Conservation (phyloP, 1,139 yeast genomes). For the Suhomyces chickasaworum region DNA sequence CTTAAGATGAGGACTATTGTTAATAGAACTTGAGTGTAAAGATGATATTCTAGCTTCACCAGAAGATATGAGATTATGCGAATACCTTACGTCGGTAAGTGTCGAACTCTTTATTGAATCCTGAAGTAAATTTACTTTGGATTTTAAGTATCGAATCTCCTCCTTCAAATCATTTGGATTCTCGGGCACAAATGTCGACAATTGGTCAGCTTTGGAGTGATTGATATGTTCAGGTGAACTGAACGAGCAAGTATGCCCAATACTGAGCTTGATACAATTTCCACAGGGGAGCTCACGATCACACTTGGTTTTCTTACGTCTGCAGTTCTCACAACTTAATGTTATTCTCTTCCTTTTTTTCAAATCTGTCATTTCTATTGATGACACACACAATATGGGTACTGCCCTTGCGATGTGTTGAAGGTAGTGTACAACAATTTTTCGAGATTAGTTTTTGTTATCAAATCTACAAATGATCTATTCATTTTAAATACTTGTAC, state of each 20-base stretch:
- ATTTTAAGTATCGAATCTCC: constrained; percentile 14
- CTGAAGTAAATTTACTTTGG: constrained; percentile 14
- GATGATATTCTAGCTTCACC: background rate
- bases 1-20: background rate
- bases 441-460: background rate
- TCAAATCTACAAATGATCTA: background rate
- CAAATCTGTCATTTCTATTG: constrained; percentile 10
- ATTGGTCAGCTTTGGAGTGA: constrained; percentile 8
- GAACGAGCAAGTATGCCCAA: constrained; percentile 16
- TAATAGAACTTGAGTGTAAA: background rate
- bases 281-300: constrained; percentile 18
- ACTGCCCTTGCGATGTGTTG: background rate
- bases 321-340: constrained; percentile 26
- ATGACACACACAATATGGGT: background rate
- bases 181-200: background rate
- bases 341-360: constrained; percentile 24
- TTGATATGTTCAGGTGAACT: constrained; percentile 18
- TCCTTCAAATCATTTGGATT: constrained; percentile 6
- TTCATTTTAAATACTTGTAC: background rate
- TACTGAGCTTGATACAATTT: constrained; percentile 17
- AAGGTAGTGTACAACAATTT: background rate
- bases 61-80: too few relatives aligned
- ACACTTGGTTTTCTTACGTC: constrained; percentile 19
- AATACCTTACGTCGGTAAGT: background rate
- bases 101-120: constrained; percentile 4